Percentiles rank a stretch among this genome's conserved stretches.
Conservation (phyloP, 768 basidiomycete genomes). For the Tubosaeta sp. region DNA sequence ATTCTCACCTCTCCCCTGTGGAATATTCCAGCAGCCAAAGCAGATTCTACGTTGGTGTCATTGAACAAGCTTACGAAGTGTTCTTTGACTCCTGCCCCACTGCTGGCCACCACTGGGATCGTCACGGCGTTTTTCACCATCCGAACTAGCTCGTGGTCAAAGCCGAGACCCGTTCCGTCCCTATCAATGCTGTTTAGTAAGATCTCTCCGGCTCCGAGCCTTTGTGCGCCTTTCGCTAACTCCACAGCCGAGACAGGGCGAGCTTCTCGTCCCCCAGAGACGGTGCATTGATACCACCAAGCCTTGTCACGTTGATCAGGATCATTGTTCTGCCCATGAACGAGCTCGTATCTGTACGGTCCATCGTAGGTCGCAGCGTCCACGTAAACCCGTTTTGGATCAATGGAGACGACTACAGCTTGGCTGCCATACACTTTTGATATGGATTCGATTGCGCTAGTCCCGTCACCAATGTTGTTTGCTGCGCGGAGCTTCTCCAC, state of each 20-base stretch:
- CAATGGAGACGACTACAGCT: constrained; percentile 96
- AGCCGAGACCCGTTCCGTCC: constrained; percentile 90
- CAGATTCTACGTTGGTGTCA: constrained; percentile 80
- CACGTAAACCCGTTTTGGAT: constrained; percentile 85
- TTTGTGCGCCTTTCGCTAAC: constrained; percentile 87
- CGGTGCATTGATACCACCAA: constrained; percentile 99
- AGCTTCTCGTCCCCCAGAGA: constrained; percentile 84
- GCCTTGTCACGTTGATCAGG: constrained; percentile 62
- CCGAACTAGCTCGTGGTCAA: constrained; percentile 78
- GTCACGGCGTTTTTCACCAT: constrained; percentile 72
- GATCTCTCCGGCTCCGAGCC: constrained; percentile 91
- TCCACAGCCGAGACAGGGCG: constrained; percentile 85
- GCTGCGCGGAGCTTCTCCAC: constrained; percentile 73
- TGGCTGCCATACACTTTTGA: constrained; percentile 88
- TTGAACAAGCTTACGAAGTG: constrained; percentile 90
- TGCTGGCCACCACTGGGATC: constrained; percentile 93
- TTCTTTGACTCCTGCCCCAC: constrained; percentile 77
- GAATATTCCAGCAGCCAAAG: constrained; percentile 95
- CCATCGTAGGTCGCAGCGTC: constrained; percentile 61
- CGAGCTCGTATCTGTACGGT: constrained; percentile 60
- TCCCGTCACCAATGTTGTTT: constrained; percentile 54
- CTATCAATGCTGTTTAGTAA: constrained; percentile 94
- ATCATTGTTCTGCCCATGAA: constrained; percentile 41
- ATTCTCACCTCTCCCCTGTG: constrained; percentile 88
- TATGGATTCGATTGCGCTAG: constrained; percentile 90